Base-by-base conservation (phyloP, 2,329 filamentous ascomycete genomes). In the Ambrosiella beaveri region DNA sequence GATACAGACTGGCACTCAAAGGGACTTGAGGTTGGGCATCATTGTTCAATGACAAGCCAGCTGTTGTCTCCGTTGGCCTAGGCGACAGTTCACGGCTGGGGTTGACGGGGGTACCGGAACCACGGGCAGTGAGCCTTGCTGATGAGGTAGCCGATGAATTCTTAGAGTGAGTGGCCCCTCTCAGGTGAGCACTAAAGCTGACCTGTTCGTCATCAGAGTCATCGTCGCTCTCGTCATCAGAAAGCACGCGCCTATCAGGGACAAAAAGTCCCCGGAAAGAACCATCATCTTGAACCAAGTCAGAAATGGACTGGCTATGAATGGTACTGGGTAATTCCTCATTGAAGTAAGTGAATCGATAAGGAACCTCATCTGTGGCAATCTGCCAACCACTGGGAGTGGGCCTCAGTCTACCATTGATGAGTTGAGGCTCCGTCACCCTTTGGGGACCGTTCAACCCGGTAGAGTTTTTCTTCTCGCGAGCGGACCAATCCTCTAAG, bases 341-440 rank as follows among this genome's bases (percentile, higher is more conserved):
- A 69, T 97, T 97, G 76, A 98, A 98, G 69, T 98, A 98, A 0
- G 93, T 97, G 68, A 96, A 98, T 35, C 93, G 81, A 68, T 94
- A 97, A 0, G 93, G 93, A 0, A 85, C 82, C 63, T 96, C 91
- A 61, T 95, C 90, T 62, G 93, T 87, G 57, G 87, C 82, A 44
- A 85, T 80, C 68, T 88, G 91, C 91, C 91, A 98, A 12, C 80
- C 79, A 64, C 79, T 80, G 62, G 86, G 82, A 44, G 87, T 81
- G 11, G 90, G 89, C 4, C 93, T 82, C 50, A 98, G 73, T 57
- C 93, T 81, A 0, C 93, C 93, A 61, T 91, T 91, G 60, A 98
- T 84, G 64, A 97, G 80, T 65, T 96, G 83, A 8, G 93, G 93
- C 67, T 98, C 93, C 5, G 85, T 94, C 63, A 97, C 91, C 68